Conservation (phyloP, 2,329 filamentous ascomycete species). For the Exophiala calicioides region DNA sequence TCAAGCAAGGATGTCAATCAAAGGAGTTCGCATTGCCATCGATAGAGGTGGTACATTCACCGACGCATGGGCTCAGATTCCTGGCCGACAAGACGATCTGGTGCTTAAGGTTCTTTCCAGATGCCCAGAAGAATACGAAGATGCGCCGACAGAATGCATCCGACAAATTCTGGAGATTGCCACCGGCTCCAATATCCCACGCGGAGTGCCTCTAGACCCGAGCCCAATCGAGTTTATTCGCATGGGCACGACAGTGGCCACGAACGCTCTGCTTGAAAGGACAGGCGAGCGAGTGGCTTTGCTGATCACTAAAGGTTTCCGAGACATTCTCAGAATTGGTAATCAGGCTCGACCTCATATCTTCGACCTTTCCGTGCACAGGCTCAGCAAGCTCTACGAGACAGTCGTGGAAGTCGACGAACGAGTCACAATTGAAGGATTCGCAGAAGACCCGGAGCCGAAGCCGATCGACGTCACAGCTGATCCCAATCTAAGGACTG, state of each 20-base stretch:
- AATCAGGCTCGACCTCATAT: conserved; percentile 89
- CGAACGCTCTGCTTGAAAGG: conserved; percentile 67
- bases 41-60: conserved; percentile 46
- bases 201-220: conserved; percentile 28
- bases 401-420: conserved; percentile 83
- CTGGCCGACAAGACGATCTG: no score
- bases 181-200: conserved; percentile 38
- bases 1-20: no score
- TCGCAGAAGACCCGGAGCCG: background rate
- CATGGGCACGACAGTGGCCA: conserved; percentile 90
- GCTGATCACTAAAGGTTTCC: conserved; percentile 83
- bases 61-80: no score
- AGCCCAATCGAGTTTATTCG: conserved; percentile 59
- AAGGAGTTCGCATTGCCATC: no score
- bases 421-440: conserved; percentile 62
- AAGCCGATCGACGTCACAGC: background rate
- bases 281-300: conserved; percentile 87
- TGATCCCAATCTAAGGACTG: background rate
- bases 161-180: conserved; percentile 43
- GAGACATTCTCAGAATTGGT: conserved; percentile 81
- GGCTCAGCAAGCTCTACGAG: conserved; percentile 83
- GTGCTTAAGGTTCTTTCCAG: conserved; percentile 44
- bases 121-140: conserved; percentile 42
- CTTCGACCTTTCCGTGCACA: conserved; percentile 85
- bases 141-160: conserved; percentile 65